Base-by-base conservation (phyloP, 306 rosid species). In the Medicago ruthenica region DNA sequence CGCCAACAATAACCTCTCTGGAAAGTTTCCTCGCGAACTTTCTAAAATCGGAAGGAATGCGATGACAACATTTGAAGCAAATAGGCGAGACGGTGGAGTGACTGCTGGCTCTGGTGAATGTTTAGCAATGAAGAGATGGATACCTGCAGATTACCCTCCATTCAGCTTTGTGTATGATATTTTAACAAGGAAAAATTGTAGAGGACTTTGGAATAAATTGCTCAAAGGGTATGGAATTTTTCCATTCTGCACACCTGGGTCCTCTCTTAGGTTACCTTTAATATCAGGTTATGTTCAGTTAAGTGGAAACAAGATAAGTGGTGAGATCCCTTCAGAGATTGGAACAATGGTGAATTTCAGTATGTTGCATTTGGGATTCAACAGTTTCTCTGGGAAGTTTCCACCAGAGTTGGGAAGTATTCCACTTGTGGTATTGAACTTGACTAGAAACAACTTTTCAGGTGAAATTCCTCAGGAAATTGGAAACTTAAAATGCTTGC, bases 131-230 rank as follows among this genome's bases (percentile, higher is more conserved):
- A 89, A 1, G 82, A 89, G 98, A 85, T 95, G 99, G 99, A 84
- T 95, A 57, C 99, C 99, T 34, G 99, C 96, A 73, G 87, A 95
- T 73, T 95, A 92, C 82, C 96, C 99, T 80, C 99, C 97, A 64
- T 95, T 92, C 86, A 92, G 90, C 59, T 95, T 92, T 82, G 91
- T 77, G 31, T 90, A 95, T 62, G 67, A 70, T 53, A 78, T 95
- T 24, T 90, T 95, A 8, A 92, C 96, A 11, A 90, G 96, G 81
- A 95, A 90, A 83, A 95, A 66, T 66, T 95, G 99, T 59, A 87
- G 91, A 85, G 79, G 77, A 67, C 86, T 88, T 67, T 95, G 99
- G 99, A 93, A 89, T 47, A 84, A 79, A 42, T 22, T 95, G 70
- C 93, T 95, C 18, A 89, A 87, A 80, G 99, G 99, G 7, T 53